These are phyloP conservation scores for Cladochytrium replicatum DNA, from an alignment of 192 early-diverging fungal genomes.

Conservation along the genomic window DNA sequence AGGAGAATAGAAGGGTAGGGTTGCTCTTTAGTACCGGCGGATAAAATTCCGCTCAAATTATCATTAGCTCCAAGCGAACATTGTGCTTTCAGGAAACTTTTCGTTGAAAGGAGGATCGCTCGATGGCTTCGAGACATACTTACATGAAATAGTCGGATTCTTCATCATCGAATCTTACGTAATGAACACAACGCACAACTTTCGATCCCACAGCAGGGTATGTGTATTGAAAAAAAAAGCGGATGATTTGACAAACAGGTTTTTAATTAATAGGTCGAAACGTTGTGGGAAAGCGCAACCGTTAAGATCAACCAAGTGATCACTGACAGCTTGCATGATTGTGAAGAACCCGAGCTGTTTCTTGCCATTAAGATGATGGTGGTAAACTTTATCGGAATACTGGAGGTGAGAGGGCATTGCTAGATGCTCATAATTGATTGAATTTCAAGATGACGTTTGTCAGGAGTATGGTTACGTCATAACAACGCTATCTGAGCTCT, in stretches of 20 bases:
- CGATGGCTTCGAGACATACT: slow-evolving; percentile 55
- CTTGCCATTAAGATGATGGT: slow-evolving; percentile 67
- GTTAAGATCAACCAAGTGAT: slow-evolving; percentile 71
- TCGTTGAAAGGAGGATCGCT: slow-evolving; percentile 57
- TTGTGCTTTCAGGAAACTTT: slow-evolving; percentile 68
- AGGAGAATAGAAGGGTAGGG: slow-evolving; percentile 72
- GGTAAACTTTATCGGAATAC: slow-evolving; percentile 79
- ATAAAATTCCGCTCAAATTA: background rate
- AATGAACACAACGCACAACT: slow-evolving; percentile 76
- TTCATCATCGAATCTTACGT: slow-evolving; percentile 91
- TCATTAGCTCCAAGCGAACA: slow-evolving; percentile 68
- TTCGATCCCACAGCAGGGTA: slow-evolving; percentile 69
- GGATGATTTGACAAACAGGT: too few relatives aligned
- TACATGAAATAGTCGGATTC: slow-evolving; percentile 91
- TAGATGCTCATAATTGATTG: slow-evolving; percentile 7
- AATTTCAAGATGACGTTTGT: background rate
- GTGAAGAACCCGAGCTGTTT: slow-evolving; percentile 70
- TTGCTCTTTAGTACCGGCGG: background rate
- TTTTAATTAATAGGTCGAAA: slow-evolving; percentile 58
- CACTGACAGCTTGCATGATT: slow-evolving; percentile 66
- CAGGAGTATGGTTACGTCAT: slow-evolving; percentile 71
- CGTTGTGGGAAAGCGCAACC: slow-evolving; percentile 79
- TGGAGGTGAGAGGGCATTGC: slow-evolving; percentile 50
- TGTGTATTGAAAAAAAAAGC: slow-evolving; percentile 13
- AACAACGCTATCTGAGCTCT: slow-evolving; percentile 53